Conservation (phyloP, 805 yeast species). For the Candida cerambycidarum region DNA sequence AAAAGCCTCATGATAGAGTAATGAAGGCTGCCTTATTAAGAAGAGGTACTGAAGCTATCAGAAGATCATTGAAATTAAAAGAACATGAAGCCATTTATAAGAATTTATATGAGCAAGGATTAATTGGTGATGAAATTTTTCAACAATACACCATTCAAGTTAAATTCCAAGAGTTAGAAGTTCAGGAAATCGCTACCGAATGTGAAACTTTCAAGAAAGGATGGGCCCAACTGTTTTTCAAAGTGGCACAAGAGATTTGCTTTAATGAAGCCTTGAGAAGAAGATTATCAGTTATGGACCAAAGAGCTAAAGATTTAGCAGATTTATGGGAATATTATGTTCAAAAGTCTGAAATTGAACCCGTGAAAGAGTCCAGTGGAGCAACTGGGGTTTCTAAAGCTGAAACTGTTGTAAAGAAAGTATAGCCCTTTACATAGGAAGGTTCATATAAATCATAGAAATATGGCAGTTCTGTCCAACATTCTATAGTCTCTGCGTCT, state of each 20-base stretch:
- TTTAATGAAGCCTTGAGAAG: constrained; percentile 89
- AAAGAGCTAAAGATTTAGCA: constrained; percentile 32
- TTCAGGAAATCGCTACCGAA: constrained; percentile 72
- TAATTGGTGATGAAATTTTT: constrained; percentile 86
- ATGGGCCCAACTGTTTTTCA: constrained; percentile 77
- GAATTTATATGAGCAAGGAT: constrained; percentile 78
- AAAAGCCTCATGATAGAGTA: constrained; percentile 73
- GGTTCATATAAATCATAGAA: no score
- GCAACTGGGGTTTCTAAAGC: constrained; percentile 2
- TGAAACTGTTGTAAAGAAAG: not conserved
- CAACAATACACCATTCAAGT: constrained; percentile 76
- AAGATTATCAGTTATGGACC: constrained; percentile 53
- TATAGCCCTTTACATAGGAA: not conserved
- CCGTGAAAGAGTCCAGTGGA: not conserved
- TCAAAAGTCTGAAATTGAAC: constrained; percentile 6
- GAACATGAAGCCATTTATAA: constrained; percentile 73
- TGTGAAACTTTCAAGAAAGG: constrained; percentile 72
- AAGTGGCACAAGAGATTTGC: constrained; percentile 83
- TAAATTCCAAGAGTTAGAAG: constrained; percentile 77
- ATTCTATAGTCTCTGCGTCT: no score
- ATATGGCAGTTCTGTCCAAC: no score
- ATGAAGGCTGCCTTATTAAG: constrained; percentile 59
- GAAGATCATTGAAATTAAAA: constrained; percentile 78
- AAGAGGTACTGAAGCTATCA: constrained; percentile 80
- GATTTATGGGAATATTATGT: constrained; percentile 34